A percentile compares a stretch with the other conserved stretches of the same genome.
Conservation (phyloP, 768 basidiomycete genomes). For the Lactarius sp. region DNA sequence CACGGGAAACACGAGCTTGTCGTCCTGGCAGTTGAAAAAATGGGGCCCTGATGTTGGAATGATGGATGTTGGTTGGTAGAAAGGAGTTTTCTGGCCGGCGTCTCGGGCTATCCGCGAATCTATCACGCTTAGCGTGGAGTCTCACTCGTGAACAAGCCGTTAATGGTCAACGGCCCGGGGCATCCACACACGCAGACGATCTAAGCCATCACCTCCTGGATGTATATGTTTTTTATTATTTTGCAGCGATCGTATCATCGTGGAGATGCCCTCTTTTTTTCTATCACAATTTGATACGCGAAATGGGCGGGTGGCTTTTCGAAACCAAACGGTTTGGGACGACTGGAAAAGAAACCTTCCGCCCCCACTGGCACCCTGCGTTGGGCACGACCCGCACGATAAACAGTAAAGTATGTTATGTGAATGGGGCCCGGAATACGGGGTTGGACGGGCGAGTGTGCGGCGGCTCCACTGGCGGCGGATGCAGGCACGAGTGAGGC, state of each 20-base stretch:
- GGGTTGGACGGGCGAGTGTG: neutral
- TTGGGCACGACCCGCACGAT: neutral
- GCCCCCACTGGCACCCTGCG: neutral
- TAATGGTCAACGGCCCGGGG: neutral
- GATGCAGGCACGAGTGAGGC: neutral
- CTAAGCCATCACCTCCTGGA: neutral
- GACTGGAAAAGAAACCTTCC: neutral
- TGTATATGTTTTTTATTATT: neutral
- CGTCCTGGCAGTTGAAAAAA: neutral
- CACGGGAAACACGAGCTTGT: neutral
- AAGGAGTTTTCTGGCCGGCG: neutral
- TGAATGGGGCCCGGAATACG: neutral
- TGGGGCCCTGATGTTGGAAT: neutral
- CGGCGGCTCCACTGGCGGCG: no score
- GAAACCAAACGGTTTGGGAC: no score
- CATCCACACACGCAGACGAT: neutral
- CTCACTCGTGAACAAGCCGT: neutral
- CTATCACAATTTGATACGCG: neutral
- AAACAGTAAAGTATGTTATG: neutral
- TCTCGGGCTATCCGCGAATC: conserved; percentile 2
- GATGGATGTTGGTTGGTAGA: neutral
- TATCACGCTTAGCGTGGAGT: neutral
- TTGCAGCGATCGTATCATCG: neutral
- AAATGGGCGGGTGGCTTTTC: neutral
- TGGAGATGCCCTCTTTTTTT: neutral